Percentiles rank a stretch among this genome's conserved stretches.
These are phyloP conservation scores for Colletotrichum tabaci DNA, from an alignment of 2,329 filamentous ascomycete species.

Conservation along the genomic window DNA sequence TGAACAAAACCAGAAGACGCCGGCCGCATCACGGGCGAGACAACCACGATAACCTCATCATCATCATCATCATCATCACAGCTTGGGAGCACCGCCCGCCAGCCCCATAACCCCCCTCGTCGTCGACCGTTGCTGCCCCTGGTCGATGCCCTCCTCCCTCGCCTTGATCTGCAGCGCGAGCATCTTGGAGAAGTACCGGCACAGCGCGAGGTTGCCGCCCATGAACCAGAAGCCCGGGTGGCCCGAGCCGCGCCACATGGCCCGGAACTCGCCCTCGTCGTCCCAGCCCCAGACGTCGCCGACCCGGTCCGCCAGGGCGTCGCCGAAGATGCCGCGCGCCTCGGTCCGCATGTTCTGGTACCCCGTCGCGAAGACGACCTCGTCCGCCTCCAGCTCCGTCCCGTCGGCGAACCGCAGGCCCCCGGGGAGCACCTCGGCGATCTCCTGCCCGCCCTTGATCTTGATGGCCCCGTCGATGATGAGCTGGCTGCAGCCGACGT, in stretches of 20 bases:
- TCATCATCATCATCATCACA: neutral
- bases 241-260: slow-evolving; percentile 51
- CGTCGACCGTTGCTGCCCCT: neutral
- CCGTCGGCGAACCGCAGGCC: slow-evolving; percentile 61
- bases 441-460: slow-evolving; percentile 66
- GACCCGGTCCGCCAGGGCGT: slow-evolving; percentile 62
- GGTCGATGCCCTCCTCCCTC: slow-evolving; percentile 37
- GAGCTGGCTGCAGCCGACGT: slow-evolving; percentile 46
- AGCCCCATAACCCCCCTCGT: neutral
- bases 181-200: slow-evolving; percentile 53
- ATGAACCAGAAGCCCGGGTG: slow-evolving; percentile 56
- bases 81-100: neutral
- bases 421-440: slow-evolving; percentile 63
- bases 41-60: neutral
- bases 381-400: slow-evolving; percentile 52
- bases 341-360: slow-evolving; percentile 69
- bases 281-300: slow-evolving; percentile 65
- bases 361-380: slow-evolving; percentile 63
- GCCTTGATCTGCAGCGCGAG: slow-evolving; percentile 49
- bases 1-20: neutral
- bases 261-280: slow-evolving; percentile 61
- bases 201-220: slow-evolving; percentile 53
- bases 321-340: slow-evolving; percentile 63
- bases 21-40: neutral
- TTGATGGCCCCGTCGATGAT: slow-evolving; percentile 53